Evolutionary conservation across 2,329 filamentous ascomycete species (phyloP).

Genomic region (Periconia sp.): DNA sequence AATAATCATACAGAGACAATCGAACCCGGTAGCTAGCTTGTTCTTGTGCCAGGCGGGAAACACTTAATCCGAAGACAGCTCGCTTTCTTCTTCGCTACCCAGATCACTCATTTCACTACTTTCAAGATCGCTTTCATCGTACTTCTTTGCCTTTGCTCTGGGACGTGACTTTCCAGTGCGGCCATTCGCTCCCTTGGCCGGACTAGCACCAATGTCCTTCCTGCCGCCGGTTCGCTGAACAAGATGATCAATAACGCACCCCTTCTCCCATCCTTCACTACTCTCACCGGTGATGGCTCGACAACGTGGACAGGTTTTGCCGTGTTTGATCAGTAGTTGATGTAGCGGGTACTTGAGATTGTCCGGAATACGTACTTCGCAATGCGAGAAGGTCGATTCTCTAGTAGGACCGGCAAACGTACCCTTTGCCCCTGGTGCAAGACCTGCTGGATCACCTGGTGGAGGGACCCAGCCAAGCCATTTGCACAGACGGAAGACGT

Average conservation of each 20-base stretch:
- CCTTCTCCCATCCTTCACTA: constrained; percentile 67
- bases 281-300: constrained; percentile 65
- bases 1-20: too few species aligned
- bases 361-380: constrained; percentile 66
- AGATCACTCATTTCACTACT: constrained; percentile 36
- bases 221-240: constrained; percentile 63
- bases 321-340: constrained; percentile 66
- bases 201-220: constrained; percentile 45
- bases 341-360: constrained; percentile 69
- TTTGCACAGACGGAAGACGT: constrained; percentile 67
- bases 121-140: constrained; percentile 31
- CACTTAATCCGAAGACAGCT: too few species aligned
- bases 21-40: too few species aligned
- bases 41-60: too few species aligned
- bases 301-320: constrained; percentile 66
- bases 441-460: constrained; percentile 38
- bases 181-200: constrained; percentile 18
- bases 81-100: constrained; percentile 27
- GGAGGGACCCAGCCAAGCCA: constrained; percentile 68
- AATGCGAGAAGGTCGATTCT: constrained; percentile 64
- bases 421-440: constrained; percentile 43
- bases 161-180: constrained; percentile 6
- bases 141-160: constrained; percentile 23
- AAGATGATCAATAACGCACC: constrained; percentile 69
- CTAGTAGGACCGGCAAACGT: constrained; percentile 53